Evolutionary conservation across 805 yeast species (phyloP).

Genomic region (Helenozyma rhizophorensis): DNA sequence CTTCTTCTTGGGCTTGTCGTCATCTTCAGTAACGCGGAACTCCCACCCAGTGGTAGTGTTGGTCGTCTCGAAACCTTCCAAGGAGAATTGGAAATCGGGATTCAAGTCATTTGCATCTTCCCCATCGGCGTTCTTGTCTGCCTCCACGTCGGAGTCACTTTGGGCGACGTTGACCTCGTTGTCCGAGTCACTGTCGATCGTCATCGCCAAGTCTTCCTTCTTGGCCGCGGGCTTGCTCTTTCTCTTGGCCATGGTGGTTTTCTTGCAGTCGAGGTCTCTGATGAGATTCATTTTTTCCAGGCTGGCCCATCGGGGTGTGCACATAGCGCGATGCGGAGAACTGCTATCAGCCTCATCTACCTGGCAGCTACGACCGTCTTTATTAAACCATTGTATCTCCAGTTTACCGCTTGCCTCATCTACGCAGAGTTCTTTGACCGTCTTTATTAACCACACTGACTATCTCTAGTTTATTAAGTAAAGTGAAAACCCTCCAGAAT

Average conservation of each 20-base stretch:
- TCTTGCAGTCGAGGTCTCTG: no score
- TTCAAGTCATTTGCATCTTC: constrained; percentile 49
- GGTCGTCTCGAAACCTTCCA: constrained; percentile 53
- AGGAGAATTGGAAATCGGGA: constrained; percentile 67
- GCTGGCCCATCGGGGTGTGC: constrained; percentile 5
- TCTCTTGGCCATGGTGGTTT: constrained; percentile 10
- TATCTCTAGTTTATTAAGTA: no score
- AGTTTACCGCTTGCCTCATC: no score
- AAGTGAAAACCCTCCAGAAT: constrained; percentile 24
- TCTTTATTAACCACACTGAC: no score
- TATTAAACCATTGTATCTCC: no score
- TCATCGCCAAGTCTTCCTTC: constrained; percentile 57
- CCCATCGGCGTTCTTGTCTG: constrained; percentile 6
- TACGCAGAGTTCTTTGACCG: no score
- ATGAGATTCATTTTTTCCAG: constrained; percentile 2
- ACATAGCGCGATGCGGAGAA: no score
- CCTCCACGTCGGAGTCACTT: constrained; percentile 21
- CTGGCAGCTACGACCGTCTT: no score
- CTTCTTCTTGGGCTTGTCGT: constrained; percentile 26
- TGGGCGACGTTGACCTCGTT: constrained; percentile 19
- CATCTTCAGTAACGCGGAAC: constrained; percentile 49
- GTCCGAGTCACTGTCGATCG: constrained; percentile 78
- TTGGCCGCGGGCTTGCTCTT: constrained; percentile 7
- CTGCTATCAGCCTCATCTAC: no score
- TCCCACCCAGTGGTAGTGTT: constrained; percentile 77